Evolutionary conservation across 2,329 filamentous ascomycete genomes (phyloP), one percentile per base, ranked within the genome.

Genomic region (Fusarium solani-melongenae): DNA sequence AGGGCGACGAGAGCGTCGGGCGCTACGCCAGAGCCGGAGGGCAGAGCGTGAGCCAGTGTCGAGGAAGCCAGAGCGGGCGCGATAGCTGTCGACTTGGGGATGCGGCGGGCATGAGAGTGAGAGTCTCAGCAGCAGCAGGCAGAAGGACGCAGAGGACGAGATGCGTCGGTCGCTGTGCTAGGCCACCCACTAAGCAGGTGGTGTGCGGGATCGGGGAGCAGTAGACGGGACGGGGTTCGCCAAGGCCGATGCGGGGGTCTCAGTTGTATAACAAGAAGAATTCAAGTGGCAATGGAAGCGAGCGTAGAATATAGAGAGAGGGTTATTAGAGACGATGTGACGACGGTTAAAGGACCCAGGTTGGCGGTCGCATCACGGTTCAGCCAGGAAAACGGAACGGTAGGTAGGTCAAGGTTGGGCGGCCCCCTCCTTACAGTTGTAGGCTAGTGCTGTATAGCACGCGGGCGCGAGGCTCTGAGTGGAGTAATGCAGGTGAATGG

Each of bases 91-190:
- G 58, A 74, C 63, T 62, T 66, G 68, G 69, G 56, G 71, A 77
- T 64, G 70, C 76, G 67, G 70, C 73, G 62, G 64, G 77, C 76
- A 78, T 78, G 76, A 76, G 77, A 77, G 75, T 78, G 76, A 76
- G 77, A 77, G 75, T 70, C 60, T 68, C 76, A 77, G 76, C 69
- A 60, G 76, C 69, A 60, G 66, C 15, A 24, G 22, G n/a, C n/a
- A n/a, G 22, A 62, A n/a, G 57, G 59, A 38, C 38, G 27, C 46
- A 31, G 46, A 51, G 24, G 46, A 51, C 17, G 46, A 51, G 46
- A 51, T 29, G 46, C 46, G 46, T 51, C 41, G 41, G 41, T 46
- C 41, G 41, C 58, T 60, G 69, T 29, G 46, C 27, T 51, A 51
- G 46, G 46, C 46, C 46, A 31, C 46, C 46, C 27, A 51, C 46